Percentiles rank a stretch among this genome's conserved stretches.
Evolutionary conservation across 106 monocot genomes (phyloP).

Genomic region (Iris macrosiphon): DNA sequence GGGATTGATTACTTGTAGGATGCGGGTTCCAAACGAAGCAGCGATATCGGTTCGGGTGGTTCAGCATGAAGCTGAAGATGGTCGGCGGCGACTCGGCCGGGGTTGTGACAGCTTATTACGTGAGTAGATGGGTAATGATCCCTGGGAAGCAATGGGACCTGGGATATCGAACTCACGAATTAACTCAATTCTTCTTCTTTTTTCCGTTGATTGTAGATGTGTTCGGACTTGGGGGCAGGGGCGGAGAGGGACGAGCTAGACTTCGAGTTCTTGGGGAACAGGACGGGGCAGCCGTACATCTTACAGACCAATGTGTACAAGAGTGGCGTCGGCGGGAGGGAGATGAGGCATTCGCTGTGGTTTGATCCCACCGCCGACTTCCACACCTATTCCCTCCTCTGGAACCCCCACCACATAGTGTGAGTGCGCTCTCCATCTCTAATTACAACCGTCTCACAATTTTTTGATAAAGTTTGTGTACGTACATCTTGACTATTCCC

Average conservation of each 20-base stretch:
- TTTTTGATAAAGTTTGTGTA: no score
- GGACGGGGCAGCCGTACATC: conserved; percentile 84
- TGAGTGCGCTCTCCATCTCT: conserved; percentile 25
- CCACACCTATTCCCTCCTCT: conserved; percentile 87
- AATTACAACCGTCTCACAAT: no score
- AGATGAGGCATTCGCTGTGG: conserved; percentile 94
- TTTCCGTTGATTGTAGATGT: conserved; percentile 61
- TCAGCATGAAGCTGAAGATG: conserved; percentile 99
- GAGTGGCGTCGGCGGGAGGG: conserved; percentile 78
- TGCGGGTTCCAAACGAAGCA: conserved; percentile 46
- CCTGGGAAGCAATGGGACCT: no score
- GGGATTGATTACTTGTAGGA: conserved; percentile 43
- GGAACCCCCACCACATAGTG: conserved; percentile 83
- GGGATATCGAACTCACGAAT: neutral
- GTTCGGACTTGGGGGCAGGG: conserved; percentile 79
- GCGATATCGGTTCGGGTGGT: conserved; percentile 86
- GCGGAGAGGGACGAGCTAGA: conserved; percentile 82
- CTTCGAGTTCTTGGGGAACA: conserved; percentile 96
- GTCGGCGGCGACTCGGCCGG: conserved; percentile 96
- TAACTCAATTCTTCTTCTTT: neutral
- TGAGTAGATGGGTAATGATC: conserved; percentile 11
- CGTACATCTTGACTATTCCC: no score
- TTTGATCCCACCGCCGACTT: conserved; percentile 93
- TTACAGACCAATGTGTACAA: conserved; percentile 92
- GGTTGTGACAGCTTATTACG: conserved; percentile 93